phyloP scores from a whole-genome alignment of 768 basidiomycete genomes.

The Macrolepiota dolichaula region DNA sequence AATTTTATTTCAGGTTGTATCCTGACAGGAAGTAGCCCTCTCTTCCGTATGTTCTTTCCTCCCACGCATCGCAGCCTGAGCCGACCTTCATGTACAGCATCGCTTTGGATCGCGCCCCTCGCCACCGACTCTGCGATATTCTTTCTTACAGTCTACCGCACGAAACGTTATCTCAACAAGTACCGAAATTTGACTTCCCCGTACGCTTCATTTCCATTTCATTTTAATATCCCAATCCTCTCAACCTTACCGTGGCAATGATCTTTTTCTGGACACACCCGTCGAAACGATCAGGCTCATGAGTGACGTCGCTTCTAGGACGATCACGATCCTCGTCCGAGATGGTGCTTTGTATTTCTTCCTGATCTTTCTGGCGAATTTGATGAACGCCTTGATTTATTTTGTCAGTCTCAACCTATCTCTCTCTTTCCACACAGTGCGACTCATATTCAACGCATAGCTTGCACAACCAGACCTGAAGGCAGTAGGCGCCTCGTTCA shows the following conservation, averaged over 20 bases:
- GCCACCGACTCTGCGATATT: constrained; percentile 19
- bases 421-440: too few relatives aligned
- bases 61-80: too few relatives aligned
- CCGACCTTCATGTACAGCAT: constrained; percentile 11
- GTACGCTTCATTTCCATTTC: not conserved
- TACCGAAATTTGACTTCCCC: not conserved
- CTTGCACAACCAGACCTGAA: constrained; percentile 22
- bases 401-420: constrained; percentile 17
- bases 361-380: constrained; percentile 22
- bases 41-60: constrained; percentile 20
- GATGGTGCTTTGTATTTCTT: constrained; percentile 27
- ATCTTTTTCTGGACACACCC: not conserved
- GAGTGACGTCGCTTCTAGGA: constrained; percentile 13
- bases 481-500: constrained; percentile 28
- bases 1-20: constrained; percentile 23
- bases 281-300: not conserved
- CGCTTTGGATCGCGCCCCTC: constrained; percentile 23
- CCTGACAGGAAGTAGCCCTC: constrained; percentile 16
- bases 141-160: constrained; percentile 17
- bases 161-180: constrained; percentile 11
- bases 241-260: not conserved
- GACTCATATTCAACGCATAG: too few relatives aligned
- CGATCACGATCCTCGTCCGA: constrained; percentile 22
- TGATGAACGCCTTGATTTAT: constrained; percentile 23
- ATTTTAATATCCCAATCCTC: not conserved